A percentile compares a stretch with the other conserved stretches of the same genome.
These are phyloP conservation scores for Pseudonitzschia pungens DNA, from an alignment of 108 stramenopile genomes.

Conservation along the genomic window DNA sequence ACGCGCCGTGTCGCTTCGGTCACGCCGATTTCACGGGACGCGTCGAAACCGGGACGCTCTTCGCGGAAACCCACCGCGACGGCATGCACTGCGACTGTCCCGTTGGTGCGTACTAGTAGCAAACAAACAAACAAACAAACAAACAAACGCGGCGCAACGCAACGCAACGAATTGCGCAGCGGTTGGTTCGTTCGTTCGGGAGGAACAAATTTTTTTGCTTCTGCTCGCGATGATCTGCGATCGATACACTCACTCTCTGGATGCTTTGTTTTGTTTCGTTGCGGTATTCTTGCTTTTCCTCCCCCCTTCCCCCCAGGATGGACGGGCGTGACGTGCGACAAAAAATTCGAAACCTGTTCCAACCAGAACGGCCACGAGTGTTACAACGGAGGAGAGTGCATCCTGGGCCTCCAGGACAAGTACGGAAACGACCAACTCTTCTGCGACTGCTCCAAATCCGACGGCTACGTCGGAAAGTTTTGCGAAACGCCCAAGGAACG, in stretches of 20 bases:
- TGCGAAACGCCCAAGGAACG: constrained; percentile 46
- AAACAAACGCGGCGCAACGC: too few species aligned
- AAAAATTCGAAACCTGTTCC: constrained; percentile 32
- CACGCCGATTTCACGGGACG: constrained; percentile 22
- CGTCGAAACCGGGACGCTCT: not conserved
- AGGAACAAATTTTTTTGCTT: too few species aligned
- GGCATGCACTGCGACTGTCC: constrained; percentile 46
- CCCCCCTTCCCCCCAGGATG: constrained; percentile 3
- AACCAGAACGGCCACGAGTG: constrained; percentile 23
- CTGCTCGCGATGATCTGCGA: not conserved
- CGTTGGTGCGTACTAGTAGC: constrained; percentile 8
- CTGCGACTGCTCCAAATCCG: constrained; percentile 46
- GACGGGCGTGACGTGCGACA: constrained; percentile 39
- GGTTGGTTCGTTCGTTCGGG: too few species aligned
- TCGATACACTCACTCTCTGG: not conserved
- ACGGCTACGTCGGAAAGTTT: constrained; percentile 52
- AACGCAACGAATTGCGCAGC: not conserved
- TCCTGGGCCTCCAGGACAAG: constrained; percentile 34
- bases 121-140: too few species aligned
- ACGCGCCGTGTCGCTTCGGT: constrained; percentile 37
- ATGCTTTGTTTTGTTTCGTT: not conserved
- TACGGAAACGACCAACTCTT: constrained; percentile 53
- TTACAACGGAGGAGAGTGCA: constrained; percentile 45
- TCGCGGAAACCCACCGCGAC: constrained; percentile 6
- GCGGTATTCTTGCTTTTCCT: not conserved